Evolutionary conservation across 306 rosid genomes (phyloP).

Genomic region (Pyrus pyrifolia): DNA sequence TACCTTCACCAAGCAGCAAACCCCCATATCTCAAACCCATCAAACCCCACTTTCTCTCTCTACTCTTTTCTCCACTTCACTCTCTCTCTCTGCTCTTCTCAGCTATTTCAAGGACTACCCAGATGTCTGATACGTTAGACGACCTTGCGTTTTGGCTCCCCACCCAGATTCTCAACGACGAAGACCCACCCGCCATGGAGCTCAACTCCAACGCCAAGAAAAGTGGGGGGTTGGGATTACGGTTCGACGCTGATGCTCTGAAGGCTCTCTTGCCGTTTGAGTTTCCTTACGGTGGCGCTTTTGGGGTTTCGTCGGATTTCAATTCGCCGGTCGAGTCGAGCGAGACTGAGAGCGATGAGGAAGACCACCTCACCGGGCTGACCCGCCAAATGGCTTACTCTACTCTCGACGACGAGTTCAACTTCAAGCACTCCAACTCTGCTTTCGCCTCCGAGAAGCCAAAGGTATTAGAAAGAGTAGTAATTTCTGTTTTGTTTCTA

Average conservation of each 20-base stretch:
- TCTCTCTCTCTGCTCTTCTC: neutral
- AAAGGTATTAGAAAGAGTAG: conserved; percentile 22
- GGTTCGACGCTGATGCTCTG: neutral
- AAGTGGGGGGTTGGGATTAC: neutral
- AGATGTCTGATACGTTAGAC: conserved; percentile 48
- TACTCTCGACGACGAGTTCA: conserved; percentile 24
- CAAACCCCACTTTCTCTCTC: neutral
- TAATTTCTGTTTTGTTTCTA: neutral
- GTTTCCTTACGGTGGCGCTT: conserved; percentile 26
- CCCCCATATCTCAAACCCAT: neutral
- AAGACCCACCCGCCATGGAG: neutral
- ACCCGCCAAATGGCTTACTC: conserved; percentile 52
- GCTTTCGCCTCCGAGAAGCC: conserved; percentile 11
- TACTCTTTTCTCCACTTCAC: neutral
- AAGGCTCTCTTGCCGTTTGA: conserved; percentile 25
- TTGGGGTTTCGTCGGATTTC: conserved; percentile 29
- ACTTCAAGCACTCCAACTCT: neutral
- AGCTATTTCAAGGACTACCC: neutral
- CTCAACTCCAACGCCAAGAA: neutral
- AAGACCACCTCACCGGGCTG: conserved; percentile 55
- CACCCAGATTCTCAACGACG: conserved; percentile 40
- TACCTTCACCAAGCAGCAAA: conserved; percentile 17
- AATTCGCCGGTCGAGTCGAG: conserved; percentile 65
- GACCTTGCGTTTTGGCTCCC: conserved; percentile 84
- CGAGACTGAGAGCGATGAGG: conserved; percentile 79